Evolutionary conservation across 2,329 filamentous ascomycete genomes (phyloP), one percentile per base, ranked within the genome.

Genomic region (Neoascochyta sp.): DNA sequence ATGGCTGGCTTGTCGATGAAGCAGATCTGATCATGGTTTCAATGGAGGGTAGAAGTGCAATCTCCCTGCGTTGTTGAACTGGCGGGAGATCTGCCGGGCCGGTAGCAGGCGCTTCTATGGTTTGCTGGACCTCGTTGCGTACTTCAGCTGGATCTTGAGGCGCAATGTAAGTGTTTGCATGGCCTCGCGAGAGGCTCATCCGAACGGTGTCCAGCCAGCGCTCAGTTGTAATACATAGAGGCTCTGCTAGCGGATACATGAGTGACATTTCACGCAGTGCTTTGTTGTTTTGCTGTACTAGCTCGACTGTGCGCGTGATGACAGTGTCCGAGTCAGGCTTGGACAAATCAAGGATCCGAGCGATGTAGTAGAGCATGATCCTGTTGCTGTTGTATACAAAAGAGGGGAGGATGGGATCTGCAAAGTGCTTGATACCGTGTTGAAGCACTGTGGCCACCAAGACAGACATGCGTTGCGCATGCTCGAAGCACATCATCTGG

Each of bases 301-400:
- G 28, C 25, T 54, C 54, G 3, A 58, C 41, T 12, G 53, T 57
- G 7, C 50, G 45, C 5, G 43, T 32, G 16, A 57, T 51, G 0
- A 51, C 43, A 2, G 45, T 45, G n/a, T 37, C 38, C 7, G 53
- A 47, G 19, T 55, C 49, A 1, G 47, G 41, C 22, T 57, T 56
- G 2, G 50, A 38, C 4, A 43, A 31, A 14, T 58, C 54, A 9
- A 58, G 32, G 12, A 56, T 49, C 5, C 49, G 37, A 5, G 54
- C 54, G 12, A 57, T 57, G 15, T 58, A 55, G 26, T 55, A 58
- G 10, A 58, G 44, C 54, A 58, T 58, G 22, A 58, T 58, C 4
- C 54, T 44, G 17, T 43, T 58, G 33, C 54, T 58, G 30, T 58
- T 58, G 38, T 58, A 58, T 3, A 57, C 54, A 10, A 57, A 54